Conservation (phyloP, 768 basidiomycete species). For the Podaxis mareebaensis region DNA sequence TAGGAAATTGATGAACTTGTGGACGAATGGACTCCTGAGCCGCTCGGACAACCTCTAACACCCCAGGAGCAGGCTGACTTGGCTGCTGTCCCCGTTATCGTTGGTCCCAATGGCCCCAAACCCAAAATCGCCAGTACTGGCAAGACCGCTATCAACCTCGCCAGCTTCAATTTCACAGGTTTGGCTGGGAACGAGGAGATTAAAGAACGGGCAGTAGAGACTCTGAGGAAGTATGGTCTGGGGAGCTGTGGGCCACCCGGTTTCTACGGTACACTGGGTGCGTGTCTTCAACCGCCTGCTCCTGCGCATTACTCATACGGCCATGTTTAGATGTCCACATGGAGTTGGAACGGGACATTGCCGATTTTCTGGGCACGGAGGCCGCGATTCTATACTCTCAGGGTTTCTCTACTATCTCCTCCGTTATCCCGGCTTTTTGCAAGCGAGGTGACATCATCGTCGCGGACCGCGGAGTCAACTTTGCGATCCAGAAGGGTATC, state of each 20-base stretch:
- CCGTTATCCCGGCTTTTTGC: conserved; percentile 96
- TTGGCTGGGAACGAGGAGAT: conserved; percentile 86
- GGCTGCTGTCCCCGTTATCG: conserved; percentile 71
- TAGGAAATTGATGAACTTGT: conserved; percentile 98
- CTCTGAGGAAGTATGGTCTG: conserved; percentile 84
- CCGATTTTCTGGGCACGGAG: conserved; percentile 89
- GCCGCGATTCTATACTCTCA: conserved; percentile 92
- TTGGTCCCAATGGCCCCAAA: conserved; percentile 80
- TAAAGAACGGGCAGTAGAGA: conserved; percentile 83
- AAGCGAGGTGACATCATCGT: conserved; percentile 98
- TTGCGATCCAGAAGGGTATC: conserved; percentile 94
- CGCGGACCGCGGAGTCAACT: conserved; percentile 96
- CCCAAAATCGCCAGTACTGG: conserved; percentile 74
- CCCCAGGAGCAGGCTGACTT: conserved; percentile 67
- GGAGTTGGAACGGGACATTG: conserved; percentile 84
- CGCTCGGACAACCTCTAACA: conserved; percentile 66
- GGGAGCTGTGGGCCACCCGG: conserved; percentile 96
- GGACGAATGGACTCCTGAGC: conserved; percentile 91
- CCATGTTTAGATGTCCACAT: conserved; percentile 79
- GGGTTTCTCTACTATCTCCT: conserved; percentile 87
- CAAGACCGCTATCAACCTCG: conserved; percentile 81
- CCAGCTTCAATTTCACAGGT: conserved; percentile 90
- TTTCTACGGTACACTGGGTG: conserved; percentile 95
- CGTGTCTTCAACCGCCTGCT: conserved; percentile 26
- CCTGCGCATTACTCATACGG: not conserved